Evolutionary conservation across 164 flowering plant genomes (phyloP).

Genomic region (Kingdonia uniflora): DNA sequence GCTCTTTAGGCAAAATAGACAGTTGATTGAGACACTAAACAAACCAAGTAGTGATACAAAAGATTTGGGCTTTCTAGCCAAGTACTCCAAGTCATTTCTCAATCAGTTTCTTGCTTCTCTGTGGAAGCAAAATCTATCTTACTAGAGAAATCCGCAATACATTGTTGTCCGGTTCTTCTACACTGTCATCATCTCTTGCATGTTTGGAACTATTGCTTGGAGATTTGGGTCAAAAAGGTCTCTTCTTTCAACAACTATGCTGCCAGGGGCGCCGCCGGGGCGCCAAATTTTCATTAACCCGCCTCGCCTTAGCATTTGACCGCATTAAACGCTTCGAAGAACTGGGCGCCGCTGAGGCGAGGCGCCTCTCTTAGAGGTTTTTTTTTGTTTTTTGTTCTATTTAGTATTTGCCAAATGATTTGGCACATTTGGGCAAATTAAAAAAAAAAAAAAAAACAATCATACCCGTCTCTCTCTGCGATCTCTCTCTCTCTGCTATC

Average conservation of each 20-base stretch:
- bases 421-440: no score
- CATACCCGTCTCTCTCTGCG: no score
- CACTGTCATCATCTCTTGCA: conserved; percentile 81
- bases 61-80: conserved; percentile 68
- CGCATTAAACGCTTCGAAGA: no score
- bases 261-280: no score
- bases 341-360: no score
- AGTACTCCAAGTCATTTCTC: conserved; percentile 50
- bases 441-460: no score
- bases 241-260: conserved; percentile 4
- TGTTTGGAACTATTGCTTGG: conserved; percentile 98
- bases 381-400: no score
- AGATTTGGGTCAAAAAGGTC: conserved; percentile 86
- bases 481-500: no score
- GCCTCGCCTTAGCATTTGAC: no score
- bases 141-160: conserved; percentile 97
- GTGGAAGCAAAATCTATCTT: conserved; percentile 92
- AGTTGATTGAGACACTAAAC: conserved; percentile 68
- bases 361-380: no score
- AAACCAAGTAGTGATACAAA: conserved; percentile 49
- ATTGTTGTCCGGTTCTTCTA: conserved; percentile 93
- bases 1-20: conserved; percentile 51
- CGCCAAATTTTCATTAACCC: no score
- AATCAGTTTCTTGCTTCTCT: conserved; percentile 82
- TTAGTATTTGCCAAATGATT: no score